Base-by-base conservation (phyloP, 164 flowering plant genomes). In the grape (Vitis vinifera) region DNA sequence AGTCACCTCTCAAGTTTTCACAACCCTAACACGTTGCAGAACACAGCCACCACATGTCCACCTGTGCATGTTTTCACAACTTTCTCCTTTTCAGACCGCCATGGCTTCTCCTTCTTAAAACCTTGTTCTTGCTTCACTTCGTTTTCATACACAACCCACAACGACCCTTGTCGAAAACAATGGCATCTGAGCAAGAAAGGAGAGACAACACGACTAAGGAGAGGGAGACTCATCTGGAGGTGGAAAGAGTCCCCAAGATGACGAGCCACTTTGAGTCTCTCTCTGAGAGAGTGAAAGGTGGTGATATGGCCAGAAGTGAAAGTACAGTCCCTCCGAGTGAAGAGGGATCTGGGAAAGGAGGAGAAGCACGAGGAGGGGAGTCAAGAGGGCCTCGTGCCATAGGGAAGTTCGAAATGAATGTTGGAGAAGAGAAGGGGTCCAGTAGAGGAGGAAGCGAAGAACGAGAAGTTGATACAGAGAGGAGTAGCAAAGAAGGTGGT, bases 141-240 rank as follows among this genome's bases (percentile, higher is more conserved):
- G 9, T 2, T 13, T 7, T 3, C 30, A 14, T 7, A 23, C 69
- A 50, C 17, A 53, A 10, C 0, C 1, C 10, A 30, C 67, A 11
- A 49, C 9, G 10, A 0, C 48, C 44, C 15, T n/a, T 15, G 23
- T 12, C 64, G 52, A 59, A 15, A 69, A 67, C n/a, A 76, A 89
- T 86, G 91, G 87, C 91, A 4, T 87, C 94, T 2, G 79, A 85
- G 37, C 86, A 87, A 73, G 9, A 16, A 29, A 75, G 77, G 27
- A 75, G 75, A 65, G 87, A 81, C 1, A 71, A 74, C 14, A 73
- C 52, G 8, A 74, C 69, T 8, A 63, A 7, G 0, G 83, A 80
- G 65, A 48, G 69, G 5, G 81, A 73, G n/a, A 19, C 60, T 31
- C 70, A 19, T 1, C 74, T 81, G 2, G 82, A 76, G 79, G 80